Evolutionary conservation across 768 basidiomycete species (phyloP).

Genomic region (Podaxis sp.): DNA sequence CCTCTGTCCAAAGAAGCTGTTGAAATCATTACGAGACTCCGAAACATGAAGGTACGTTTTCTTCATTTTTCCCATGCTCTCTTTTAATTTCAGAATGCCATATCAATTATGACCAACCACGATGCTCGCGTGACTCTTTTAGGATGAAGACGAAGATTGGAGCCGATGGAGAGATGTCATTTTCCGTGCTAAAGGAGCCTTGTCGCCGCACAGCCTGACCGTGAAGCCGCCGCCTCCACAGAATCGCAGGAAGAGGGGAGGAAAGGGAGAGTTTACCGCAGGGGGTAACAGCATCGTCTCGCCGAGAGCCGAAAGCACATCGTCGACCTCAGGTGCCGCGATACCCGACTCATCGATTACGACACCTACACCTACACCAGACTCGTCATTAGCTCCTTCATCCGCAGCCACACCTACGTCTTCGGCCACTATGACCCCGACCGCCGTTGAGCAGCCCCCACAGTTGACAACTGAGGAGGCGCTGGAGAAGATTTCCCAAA

Average conservation of each 20-base stretch:
- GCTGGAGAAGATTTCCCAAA: constrained; percentile 35
- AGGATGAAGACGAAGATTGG: constrained; percentile 91
- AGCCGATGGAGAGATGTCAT: constrained; percentile 85
- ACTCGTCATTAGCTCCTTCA: background rate
- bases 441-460: constrained; percentile 21
- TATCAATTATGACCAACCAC: background rate
- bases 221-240: constrained; percentile 57
- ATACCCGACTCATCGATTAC: background rate
- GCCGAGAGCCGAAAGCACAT: background rate
- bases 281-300: constrained; percentile 19
- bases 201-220: constrained; percentile 43
- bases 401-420: constrained; percentile 10
- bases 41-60: constrained; percentile 73
- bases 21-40: constrained; percentile 69
- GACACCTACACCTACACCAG: background rate
- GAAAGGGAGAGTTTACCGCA: constrained; percentile 41
- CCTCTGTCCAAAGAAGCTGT: constrained; percentile 77
- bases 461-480: constrained; percentile 53
- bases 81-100: background rate
- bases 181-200: constrained; percentile 68
- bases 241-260: constrained; percentile 59
- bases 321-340: background rate
- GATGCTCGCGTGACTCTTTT: background rate
- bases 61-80: constrained; percentile 2
- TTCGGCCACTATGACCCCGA: constrained; percentile 18